Conservation (phyloP, 225 moss, liverwort and hornwort species). For the Ulota crispa region DNA sequence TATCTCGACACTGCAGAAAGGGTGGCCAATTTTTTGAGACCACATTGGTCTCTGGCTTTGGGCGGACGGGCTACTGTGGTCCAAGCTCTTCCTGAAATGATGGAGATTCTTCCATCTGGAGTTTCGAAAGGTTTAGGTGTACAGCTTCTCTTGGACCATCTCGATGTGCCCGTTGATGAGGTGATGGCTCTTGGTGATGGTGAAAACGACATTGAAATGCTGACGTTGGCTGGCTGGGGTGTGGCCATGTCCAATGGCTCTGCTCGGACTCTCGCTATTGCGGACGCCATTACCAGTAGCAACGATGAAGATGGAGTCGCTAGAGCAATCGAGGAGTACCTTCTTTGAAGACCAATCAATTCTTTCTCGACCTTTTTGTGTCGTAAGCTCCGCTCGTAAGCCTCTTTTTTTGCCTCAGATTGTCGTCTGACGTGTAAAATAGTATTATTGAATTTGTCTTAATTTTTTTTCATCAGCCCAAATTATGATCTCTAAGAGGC, state of each 20-base stretch:
- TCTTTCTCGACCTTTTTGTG: slow-evolving; percentile 1
- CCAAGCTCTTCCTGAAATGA: slow-evolving; percentile 92
- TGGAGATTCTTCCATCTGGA: slow-evolving; percentile 82
- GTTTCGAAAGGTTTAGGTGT: slow-evolving; percentile 86
- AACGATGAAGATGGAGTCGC: slow-evolving; percentile 93
- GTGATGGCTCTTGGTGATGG: slow-evolving; percentile 98
- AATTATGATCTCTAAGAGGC: background rate
- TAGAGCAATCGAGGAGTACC: slow-evolving; percentile 70
- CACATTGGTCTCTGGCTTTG: slow-evolving; percentile 65
- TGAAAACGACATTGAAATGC: slow-evolving; percentile 96
- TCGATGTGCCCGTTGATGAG: slow-evolving; percentile 60
- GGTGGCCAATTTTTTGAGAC: slow-evolving; percentile 62
- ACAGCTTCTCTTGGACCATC: slow-evolving; percentile 69
- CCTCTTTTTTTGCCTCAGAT: background rate
- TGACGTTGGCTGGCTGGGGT: slow-evolving; percentile 85
- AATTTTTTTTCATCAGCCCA: background rate
- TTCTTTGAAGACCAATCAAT: slow-evolving; percentile 46
- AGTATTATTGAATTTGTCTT: slow-evolving; percentile 4
- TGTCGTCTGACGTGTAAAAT: slow-evolving; percentile 13
- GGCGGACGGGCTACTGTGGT: slow-evolving; percentile 70
- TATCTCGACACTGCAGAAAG: slow-evolving; percentile 64
- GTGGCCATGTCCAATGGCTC: slow-evolving; percentile 89
- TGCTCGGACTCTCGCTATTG: slow-evolving; percentile 56
- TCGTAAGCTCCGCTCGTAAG: slow-evolving; percentile 13
- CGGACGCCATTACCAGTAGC: slow-evolving; percentile 72